Conservation (phyloP, 2,329 filamentous ascomycete species). For the Trichoderma koningii region DNA sequence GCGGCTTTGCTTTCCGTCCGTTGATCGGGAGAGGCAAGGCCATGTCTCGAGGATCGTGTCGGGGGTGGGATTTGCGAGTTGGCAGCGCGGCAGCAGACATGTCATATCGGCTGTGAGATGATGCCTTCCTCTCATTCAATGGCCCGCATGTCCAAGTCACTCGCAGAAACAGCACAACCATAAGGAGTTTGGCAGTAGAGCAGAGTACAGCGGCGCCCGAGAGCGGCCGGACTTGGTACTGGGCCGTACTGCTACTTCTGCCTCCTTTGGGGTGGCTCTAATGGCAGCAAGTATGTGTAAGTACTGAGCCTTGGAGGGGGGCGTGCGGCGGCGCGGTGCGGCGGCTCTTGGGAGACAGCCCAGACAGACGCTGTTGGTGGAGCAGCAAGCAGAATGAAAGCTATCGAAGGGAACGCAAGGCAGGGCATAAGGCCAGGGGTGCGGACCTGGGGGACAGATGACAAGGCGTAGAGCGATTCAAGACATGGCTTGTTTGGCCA, state of each 20-base stretch:
- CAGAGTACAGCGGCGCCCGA: neutral
- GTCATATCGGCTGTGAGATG: constrained; percentile 42
- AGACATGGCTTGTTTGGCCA: constrained; percentile 3
- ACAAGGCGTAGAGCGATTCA: constrained; percentile 17
- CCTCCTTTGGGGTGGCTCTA: constrained; percentile 15
- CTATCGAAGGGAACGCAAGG: constrained; percentile 14
- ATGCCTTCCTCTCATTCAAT: constrained; percentile 4
- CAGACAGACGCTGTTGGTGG: constrained; percentile 6
- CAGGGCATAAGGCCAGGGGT: constrained; percentile 4
- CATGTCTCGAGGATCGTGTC: constrained; percentile 31
- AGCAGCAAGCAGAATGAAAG: constrained; percentile 15
- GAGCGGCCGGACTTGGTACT: neutral
- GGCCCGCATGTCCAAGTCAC: no score
- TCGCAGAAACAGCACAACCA: no score
- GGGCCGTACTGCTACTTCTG: constrained; percentile 9
- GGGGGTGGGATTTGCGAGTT: constrained; percentile 29
- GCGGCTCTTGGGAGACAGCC: constrained; percentile 15
- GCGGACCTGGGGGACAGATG: constrained; percentile 13
- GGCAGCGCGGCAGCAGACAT: constrained; percentile 37
- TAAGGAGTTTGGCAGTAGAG: no score
- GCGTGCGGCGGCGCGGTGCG: constrained; percentile 16
- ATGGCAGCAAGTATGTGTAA: neutral
- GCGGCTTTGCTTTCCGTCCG: constrained; percentile 27
- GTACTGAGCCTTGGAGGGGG: constrained; percentile 13
- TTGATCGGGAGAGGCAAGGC: constrained; percentile 36